A percentile compares a stretch with the other conserved stretches of the same genome.
phyloP scores from a whole-genome alignment of 2,329 filamentous ascomycete genomes.

The Colletotrichum caudatum region DNA sequence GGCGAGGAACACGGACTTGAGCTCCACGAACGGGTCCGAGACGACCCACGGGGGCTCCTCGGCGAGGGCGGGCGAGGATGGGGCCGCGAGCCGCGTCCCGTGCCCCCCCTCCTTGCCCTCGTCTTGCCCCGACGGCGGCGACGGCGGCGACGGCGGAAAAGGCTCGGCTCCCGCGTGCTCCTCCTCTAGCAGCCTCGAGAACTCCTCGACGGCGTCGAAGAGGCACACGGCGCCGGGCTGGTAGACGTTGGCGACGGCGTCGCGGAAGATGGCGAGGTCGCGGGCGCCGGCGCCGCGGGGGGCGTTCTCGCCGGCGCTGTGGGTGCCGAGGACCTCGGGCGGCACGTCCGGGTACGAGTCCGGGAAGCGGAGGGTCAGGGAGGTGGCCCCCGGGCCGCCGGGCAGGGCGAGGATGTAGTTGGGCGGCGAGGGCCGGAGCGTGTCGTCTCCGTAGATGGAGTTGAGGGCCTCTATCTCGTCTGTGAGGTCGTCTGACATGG shows the following conservation, averaged over 20 bases:
- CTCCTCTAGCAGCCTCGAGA: conserved; percentile 49
- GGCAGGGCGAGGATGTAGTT: conserved; percentile 77
- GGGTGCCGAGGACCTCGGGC: conserved; percentile 80
- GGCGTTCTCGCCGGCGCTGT: conserved; percentile 77
- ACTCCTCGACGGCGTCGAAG: conserved; percentile 89
- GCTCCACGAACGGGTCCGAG: conserved; percentile 80
- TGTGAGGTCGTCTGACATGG: conserved; percentile 45
- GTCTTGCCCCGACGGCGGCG: neutral
- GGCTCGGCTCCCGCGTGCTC: conserved; percentile 33
- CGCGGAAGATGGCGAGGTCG: conserved; percentile 76
- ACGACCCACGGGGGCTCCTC: conserved; percentile 73
- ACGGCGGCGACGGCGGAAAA: conserved; percentile 9
- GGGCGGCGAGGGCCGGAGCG: conserved; percentile 60
- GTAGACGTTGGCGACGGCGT: conserved; percentile 76
- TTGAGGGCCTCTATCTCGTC: conserved; percentile 88
- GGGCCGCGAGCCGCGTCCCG: conserved; percentile 36
- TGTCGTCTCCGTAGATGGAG: conserved; percentile 82
- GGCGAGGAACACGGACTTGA: conserved; percentile 89
- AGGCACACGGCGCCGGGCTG: conserved; percentile 83
- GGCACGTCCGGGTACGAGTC: conserved; percentile 78
- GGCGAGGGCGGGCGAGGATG: neutral
- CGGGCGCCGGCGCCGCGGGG: conserved; percentile 78
- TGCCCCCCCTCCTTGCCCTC: conserved; percentile 41
- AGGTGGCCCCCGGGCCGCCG: conserved; percentile 64
- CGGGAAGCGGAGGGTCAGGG: conserved; percentile 76